These are phyloP conservation scores for Gracilariopsis chorda DNA, from an alignment of 23 red algal genomes.

Conservation along the genomic window DNA sequence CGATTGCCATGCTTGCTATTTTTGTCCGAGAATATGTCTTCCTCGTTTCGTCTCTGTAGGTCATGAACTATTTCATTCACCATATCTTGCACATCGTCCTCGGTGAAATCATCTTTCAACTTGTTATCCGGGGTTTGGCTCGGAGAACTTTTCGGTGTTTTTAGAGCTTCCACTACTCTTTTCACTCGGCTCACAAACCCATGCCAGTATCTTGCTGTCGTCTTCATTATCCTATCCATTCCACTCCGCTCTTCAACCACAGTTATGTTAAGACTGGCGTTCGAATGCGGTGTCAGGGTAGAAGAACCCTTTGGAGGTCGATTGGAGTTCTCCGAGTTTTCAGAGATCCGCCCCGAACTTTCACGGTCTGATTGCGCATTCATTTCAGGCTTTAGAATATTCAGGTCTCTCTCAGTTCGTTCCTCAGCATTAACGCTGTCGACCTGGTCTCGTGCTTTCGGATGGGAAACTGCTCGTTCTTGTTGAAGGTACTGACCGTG, in stretches of 20 bases:
- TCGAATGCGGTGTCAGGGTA: neutral
- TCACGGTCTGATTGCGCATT: too few species aligned
- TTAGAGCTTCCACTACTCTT: neutral
- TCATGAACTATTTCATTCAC: slow-evolving; percentile 33
- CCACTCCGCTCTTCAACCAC: neutral
- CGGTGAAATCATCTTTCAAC: neutral
- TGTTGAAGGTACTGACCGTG: neutral
- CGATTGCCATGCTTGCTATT: neutral
- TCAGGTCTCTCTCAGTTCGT: neutral
- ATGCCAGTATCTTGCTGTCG: neutral
- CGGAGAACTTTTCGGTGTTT: neutral
- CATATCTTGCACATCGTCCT: slow-evolving; percentile 32
- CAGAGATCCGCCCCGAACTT: too few species aligned
- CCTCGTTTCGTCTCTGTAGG: slow-evolving; percentile 22
- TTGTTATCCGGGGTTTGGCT: neutral
- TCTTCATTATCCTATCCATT: neutral
- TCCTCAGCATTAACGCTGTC: neutral
- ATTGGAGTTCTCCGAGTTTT: too few species aligned
- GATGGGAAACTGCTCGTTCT: neutral
- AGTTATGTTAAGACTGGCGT: neutral
- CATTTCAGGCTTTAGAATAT: neutral
- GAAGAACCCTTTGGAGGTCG: too few species aligned
- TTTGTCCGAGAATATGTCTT: neutral
- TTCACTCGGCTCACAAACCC: slow-evolving; percentile 6
- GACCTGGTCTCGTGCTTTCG: neutral